Percentiles rank a stretch among this genome's conserved stretches.
Evolutionary conservation across 2,329 filamentous ascomycete species (phyloP).

Genomic region (Neophaeococcomyces mojaviensis): DNA sequence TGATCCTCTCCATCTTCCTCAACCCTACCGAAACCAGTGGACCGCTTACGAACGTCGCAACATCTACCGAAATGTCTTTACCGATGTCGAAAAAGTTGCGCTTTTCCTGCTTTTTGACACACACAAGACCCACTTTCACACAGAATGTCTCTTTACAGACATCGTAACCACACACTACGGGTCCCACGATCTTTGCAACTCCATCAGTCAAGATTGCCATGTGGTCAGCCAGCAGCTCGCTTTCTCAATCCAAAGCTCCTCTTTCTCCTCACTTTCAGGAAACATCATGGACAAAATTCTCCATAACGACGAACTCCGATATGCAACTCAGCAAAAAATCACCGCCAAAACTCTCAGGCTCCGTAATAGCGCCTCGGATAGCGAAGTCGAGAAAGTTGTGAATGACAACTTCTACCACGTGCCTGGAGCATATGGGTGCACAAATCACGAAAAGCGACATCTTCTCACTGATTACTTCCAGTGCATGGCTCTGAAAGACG

Average conservation of each 20-base stretch:
- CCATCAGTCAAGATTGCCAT: not conserved
- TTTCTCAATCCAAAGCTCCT: not conserved
- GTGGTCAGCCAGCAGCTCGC: not conserved
- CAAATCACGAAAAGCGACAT: no score
- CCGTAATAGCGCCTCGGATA: no score
- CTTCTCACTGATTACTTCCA: no score
- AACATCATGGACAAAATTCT: no score
- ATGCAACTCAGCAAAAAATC: no score
- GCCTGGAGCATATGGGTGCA: no score
- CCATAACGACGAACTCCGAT: no score
- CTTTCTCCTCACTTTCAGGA: no score
- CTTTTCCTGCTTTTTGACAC: not conserved
- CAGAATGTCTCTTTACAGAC: not conserved
- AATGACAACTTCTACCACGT: no score
- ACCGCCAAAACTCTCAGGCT: no score
- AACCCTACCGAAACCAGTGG: not conserved
- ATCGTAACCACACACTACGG: not conserved
- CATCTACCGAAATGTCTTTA: conserved; percentile 2
- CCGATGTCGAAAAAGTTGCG: not conserved
- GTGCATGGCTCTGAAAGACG: not conserved
- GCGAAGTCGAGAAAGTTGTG: no score
- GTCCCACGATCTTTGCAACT: not conserved
- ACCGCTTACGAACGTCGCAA: not conserved
- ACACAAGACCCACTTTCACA: not conserved
- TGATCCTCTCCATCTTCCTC: not conserved